Base-by-base conservation (phyloP, 164 flowering plant species). In the Umbellularia californica region DNA sequence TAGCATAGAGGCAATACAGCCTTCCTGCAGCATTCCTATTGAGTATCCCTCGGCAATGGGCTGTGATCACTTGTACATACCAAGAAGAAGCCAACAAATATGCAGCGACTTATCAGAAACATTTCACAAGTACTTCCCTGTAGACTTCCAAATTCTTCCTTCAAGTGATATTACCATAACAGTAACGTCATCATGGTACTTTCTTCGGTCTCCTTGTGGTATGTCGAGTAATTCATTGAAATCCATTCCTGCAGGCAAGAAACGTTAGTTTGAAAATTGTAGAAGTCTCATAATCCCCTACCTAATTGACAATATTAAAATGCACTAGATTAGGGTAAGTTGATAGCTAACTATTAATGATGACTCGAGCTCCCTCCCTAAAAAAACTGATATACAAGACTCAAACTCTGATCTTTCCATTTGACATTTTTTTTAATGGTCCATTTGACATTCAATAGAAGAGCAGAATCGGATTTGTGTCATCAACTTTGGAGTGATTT, bases 101-200 rank as follows among this genome's bases (percentile, higher is more conserved):
- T 13, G 70, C 33, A 70, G 74, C 63, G 35, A 17, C 10, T 52
- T 70, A 63, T 47, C 60, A 23, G 13, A 19, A 64, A 58, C 17
- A 41, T 58, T 58, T 89, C 86, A 90, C 20, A 84, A 85, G 83
- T 92, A 95, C 78, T 92, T 95, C 63, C 98, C 99, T 1, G 99
- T 92, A 19, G 99, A 95, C 77, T 93, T 95, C 98, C 98, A 95
- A 50, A 95, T 95, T 82, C 99, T 87, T 81, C 99, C 99, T 85
- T 93, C 99, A 47, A 95, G 91, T 2, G 99, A 93, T 81, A 95
- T 81, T 75, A 95, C 93, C 97, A 95, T 92, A 47, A 95, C 99
- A 12, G 99, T 93, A 62, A 93, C 97, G 86, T 95, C 99, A 62
- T 95, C 99, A 83, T 95, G 99, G 84, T 95, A 95, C 81, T 95